These are phyloP conservation scores for Candida freyschussii DNA, from an alignment of 1,139 yeast species.

Conservation along the genomic window DNA sequence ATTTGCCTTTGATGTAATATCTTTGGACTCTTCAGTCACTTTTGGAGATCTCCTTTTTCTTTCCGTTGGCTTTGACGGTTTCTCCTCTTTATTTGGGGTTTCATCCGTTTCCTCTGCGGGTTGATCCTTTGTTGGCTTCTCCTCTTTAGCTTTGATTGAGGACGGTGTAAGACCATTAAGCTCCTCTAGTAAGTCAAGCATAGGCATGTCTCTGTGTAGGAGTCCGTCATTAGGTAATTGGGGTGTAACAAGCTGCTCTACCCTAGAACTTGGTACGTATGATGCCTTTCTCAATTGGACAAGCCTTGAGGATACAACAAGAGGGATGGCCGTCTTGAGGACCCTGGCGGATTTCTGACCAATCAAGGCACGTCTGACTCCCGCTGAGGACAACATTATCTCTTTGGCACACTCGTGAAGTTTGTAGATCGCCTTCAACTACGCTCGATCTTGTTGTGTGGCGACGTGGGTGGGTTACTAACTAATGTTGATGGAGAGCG, in stretches of 20 bases:
- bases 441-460: too few relatives aligned
- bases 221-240: constrained; percentile 4
- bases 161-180: constrained; percentile 18
- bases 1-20: constrained; percentile 8
- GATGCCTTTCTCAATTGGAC: constrained; percentile 3
- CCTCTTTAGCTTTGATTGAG: constrained; percentile 13
- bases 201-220: constrained; percentile 11
- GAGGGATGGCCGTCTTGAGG: too few relatives aligned
- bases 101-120: constrained; percentile 4
- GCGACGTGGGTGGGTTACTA: too few relatives aligned
- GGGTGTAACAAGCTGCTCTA: too few relatives aligned
- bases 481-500: too few relatives aligned
- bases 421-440: too few relatives aligned
- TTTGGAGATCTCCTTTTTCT: constrained; percentile 13
- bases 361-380: too few relatives aligned
- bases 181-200: constrained; percentile 18
- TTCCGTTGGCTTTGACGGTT: constrained; percentile 15
- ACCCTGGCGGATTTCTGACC: too few relatives aligned
- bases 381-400: too few relatives aligned
- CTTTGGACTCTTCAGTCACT: constrained; percentile 9
- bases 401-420: too few relatives aligned
- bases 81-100: constrained; percentile 12
- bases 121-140: constrained; percentile 6
- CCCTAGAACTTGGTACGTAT: neutral
- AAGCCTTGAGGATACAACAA: too few relatives aligned